These are phyloP conservation scores for Pseudogymnoascus destructans DNA, from an alignment of 2,329 filamentous ascomycete species.

Conservation along the genomic window DNA sequence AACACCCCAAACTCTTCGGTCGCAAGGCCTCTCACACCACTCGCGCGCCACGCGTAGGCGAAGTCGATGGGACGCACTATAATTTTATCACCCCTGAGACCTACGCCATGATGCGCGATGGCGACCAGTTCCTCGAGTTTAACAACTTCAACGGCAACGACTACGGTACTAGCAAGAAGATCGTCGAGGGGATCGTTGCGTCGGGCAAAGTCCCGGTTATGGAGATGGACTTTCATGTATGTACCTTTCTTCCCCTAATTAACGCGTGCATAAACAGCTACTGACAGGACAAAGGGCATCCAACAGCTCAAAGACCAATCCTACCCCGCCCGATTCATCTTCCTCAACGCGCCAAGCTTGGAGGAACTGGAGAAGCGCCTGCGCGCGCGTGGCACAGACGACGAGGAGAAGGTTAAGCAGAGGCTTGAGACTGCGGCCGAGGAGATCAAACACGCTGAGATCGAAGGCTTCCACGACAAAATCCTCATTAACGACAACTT, in stretches of 20 bases:
- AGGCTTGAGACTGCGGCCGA: conserved; percentile 30
- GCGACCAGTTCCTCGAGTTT: conserved; percentile 46
- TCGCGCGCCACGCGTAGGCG: conserved; percentile 35
- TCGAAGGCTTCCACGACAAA: conserved; percentile 37
- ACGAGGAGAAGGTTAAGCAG: conserved; percentile 35
- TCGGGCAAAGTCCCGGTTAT: conserved; percentile 47
- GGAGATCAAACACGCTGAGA: conserved; percentile 33
- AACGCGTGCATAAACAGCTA: background rate
- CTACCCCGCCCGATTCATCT: conserved; percentile 42
- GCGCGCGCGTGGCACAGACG: conserved; percentile 30
- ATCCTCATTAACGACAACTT: conserved; percentile 39
- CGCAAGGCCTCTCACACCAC: conserved; percentile 43
- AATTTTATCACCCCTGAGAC: conserved; percentile 43
- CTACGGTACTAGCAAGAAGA: conserved; percentile 44
- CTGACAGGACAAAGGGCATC: conserved; percentile 31
- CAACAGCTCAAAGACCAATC: conserved; percentile 45
- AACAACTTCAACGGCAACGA: conserved; percentile 35
- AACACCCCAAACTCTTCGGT: conserved; percentile 53
- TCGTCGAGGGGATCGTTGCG: conserved; percentile 38
- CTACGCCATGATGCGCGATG: conserved; percentile 45
- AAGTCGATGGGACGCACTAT: conserved; percentile 38
- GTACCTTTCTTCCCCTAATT: conserved; percentile 14
- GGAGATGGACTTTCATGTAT: conserved; percentile 40
- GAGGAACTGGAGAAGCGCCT: conserved; percentile 31
- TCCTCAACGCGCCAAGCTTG: conserved; percentile 34